These are phyloP conservation scores for Ogataea glucozyma DNA, from an alignment of 805 yeast genomes.

Conservation along the genomic window DNA sequence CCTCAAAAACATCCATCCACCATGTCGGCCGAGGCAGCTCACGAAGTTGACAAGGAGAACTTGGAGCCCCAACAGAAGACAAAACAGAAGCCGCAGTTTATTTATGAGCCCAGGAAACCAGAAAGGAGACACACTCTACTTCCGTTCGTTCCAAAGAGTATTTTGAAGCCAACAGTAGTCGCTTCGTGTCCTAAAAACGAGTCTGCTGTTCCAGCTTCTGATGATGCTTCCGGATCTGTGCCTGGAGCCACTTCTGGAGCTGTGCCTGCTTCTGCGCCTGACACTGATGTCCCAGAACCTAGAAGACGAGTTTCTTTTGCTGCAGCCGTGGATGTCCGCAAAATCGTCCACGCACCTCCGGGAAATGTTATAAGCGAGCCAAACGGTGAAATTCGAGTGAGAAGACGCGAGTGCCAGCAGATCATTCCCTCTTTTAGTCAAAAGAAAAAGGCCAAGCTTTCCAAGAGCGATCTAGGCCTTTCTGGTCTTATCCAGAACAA, in stretches of 20 bases:
- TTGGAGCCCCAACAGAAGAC: too few relatives aligned
- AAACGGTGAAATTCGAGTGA: too few relatives aligned
- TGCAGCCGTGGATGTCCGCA: constrained; percentile 68
- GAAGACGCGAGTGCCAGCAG: constrained; percentile 32
- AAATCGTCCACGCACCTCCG: constrained; percentile 40
- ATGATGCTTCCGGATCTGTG: too few relatives aligned
- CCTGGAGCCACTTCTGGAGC: too few relatives aligned
- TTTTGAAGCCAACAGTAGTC: constrained; percentile 41
- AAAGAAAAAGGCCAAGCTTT: constrained; percentile 1
- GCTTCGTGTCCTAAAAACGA: constrained; percentile 37
- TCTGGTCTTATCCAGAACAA: not conserved
- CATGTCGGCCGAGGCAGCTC: constrained; percentile 6
- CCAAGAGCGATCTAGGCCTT: not conserved
- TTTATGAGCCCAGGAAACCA: constrained; percentile 17
- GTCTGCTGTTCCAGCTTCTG: too few relatives aligned
- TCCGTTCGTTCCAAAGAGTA: constrained; percentile 39
- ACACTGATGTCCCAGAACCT: too few relatives aligned
- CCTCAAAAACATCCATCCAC: not conserved
- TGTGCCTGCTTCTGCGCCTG: too few relatives aligned
- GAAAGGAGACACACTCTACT: constrained; percentile 36
- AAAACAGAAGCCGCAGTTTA: constrained; percentile 8
- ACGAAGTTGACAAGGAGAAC: constrained; percentile 16
- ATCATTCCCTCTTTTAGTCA: constrained; percentile 32
- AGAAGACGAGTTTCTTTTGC: constrained; percentile 74
- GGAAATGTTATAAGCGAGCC: too few relatives aligned